Conservation (phyloP, 2,329 filamentous ascomycete genomes). For the Fusarium hainanense region DNA sequence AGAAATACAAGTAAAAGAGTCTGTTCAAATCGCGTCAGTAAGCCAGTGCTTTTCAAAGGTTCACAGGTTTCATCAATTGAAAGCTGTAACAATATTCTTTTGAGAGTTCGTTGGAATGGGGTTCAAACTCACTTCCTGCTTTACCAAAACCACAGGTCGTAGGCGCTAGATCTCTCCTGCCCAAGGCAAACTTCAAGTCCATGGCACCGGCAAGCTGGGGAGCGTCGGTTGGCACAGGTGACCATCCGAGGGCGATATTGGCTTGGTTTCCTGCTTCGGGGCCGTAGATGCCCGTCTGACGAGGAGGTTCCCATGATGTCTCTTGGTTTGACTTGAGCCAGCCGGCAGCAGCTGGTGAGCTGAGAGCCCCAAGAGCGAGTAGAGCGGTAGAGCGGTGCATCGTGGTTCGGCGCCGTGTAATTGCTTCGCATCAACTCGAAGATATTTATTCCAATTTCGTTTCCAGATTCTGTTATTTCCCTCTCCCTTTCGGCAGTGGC, state of each 20-base stretch:
- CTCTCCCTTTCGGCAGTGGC: neutral
- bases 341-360: slow-evolving; percentile 36
- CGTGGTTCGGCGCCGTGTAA: neutral
- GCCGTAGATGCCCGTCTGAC: slow-evolving; percentile 39
- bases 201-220: slow-evolving; percentile 48
- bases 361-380: slow-evolving; percentile 43
- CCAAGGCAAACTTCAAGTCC: slow-evolving; percentile 46
- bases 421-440: neutral
- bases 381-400: slow-evolving; percentile 40
- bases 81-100: neutral
- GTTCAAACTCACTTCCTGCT: slow-evolving; percentile 46
- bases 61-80: neutral
- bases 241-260: slow-evolving; percentile 47
- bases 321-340: slow-evolving; percentile 43
- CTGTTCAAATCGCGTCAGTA: slow-evolving; percentile 27
- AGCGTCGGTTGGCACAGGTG: slow-evolving; percentile 48
- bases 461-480: neutral
- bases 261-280: slow-evolving; percentile 30
- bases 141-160: slow-evolving; percentile 50
- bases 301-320: slow-evolving; percentile 47
- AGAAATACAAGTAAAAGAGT: slow-evolving; percentile 47
- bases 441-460: neutral
- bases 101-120: neutral
- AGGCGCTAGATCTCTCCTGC: slow-evolving; percentile 43
- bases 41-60: neutral